Percentiles rank a stretch among this genome's conserved stretches.
These are phyloP conservation scores for Gonium pectorale DNA, from an alignment of 139 green algal genomes.

Conservation along the genomic window DNA sequence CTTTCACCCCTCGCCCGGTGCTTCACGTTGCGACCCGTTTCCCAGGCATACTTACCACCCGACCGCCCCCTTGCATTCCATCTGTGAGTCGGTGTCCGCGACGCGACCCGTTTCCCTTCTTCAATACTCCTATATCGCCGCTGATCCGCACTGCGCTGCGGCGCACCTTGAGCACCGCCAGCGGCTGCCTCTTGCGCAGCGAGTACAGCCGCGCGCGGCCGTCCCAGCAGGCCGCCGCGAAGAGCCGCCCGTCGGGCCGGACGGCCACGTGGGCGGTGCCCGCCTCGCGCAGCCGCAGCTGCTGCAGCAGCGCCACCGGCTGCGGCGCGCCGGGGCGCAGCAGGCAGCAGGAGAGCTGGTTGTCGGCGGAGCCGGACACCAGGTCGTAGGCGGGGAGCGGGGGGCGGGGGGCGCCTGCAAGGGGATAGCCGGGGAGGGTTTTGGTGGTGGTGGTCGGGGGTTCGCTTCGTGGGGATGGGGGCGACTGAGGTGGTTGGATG, in stretches of 20 bases:
- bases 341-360: not conserved
- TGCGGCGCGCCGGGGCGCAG: not conserved
- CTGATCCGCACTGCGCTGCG: too few relatives aligned
- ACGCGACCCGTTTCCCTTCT: too few relatives aligned
- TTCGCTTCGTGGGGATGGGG: too few relatives aligned
- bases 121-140: too few relatives aligned
- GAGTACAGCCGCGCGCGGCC: slow-evolving; percentile 65
- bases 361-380: slow-evolving; percentile 24
- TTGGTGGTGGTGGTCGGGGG: too few relatives aligned
- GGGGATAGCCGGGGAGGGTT: too few relatives aligned
- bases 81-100: not conserved
- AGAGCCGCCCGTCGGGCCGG: slow-evolving; percentile 60
- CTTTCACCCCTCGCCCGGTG: too few relatives aligned
- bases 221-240: slow-evolving; percentile 74
- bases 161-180: slow-evolving; percentile 60
- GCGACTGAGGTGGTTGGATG: too few relatives aligned
- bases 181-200: slow-evolving; percentile 43
- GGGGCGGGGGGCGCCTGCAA: too few relatives aligned
- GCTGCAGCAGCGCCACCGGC: not conserved
- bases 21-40: too few relatives aligned
- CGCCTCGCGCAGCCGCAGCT: slow-evolving; percentile 39
- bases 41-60: too few relatives aligned
- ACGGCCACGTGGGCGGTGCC: slow-evolving; percentile 61
- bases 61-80: too few relatives aligned
- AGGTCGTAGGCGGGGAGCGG: slow-evolving; percentile 14